phyloP scores from a whole-genome alignment of 1,284 basidiomycete genomes.

The Papiliotrema nemorosa region DNA sequence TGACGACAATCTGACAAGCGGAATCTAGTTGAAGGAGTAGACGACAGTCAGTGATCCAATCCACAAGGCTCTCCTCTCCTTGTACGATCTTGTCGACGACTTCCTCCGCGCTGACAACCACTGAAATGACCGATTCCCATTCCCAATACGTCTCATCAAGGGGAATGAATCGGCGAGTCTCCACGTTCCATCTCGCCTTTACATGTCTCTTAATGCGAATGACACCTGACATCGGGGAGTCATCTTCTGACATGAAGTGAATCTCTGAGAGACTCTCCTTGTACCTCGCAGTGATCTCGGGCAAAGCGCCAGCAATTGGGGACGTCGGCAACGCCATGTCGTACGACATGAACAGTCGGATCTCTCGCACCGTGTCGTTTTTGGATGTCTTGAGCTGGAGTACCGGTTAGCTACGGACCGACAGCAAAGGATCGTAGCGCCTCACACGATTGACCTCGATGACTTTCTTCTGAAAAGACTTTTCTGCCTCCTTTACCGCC shows the following conservation, averaged over 20 bases:
- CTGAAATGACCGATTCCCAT: slow-evolving; percentile 48
- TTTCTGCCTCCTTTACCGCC: slow-evolving; percentile 40
- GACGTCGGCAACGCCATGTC: slow-evolving; percentile 36
- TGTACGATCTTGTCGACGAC: slow-evolving; percentile 36
- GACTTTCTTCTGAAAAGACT: slow-evolving; percentile 37
- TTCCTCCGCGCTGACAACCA: slow-evolving; percentile 40
- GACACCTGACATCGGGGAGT: slow-evolving; percentile 30
- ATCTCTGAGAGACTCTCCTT: slow-evolving; percentile 31
- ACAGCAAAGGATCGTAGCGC: not conserved
- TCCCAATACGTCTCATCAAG: slow-evolving; percentile 31
- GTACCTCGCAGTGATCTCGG: slow-evolving; percentile 35
- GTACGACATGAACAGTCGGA: slow-evolving; percentile 42
- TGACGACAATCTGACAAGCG: slow-evolving; percentile 36
- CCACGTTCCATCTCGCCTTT: slow-evolving; percentile 30
- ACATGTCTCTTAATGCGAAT: slow-evolving; percentile 44
- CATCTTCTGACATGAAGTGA: slow-evolving; percentile 20
- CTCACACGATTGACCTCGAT: slow-evolving; percentile 36
- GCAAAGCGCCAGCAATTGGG: slow-evolving; percentile 39
- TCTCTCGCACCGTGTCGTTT: slow-evolving; percentile 42
- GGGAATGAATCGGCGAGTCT: slow-evolving; percentile 32
- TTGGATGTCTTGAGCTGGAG: slow-evolving; percentile 40
- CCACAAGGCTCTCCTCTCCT: slow-evolving; percentile 19
- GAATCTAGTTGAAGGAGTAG: slow-evolving; percentile 18
- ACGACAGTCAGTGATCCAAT: slow-evolving; percentile 33
- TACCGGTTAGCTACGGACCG: not conserved